A percentile compares a stretch with the other conserved stretches of the same genome.
phyloP scores from a whole-genome alignment of 2,329 filamentous ascomycete genomes.

The Ceratocystis colombiana region DNA sequence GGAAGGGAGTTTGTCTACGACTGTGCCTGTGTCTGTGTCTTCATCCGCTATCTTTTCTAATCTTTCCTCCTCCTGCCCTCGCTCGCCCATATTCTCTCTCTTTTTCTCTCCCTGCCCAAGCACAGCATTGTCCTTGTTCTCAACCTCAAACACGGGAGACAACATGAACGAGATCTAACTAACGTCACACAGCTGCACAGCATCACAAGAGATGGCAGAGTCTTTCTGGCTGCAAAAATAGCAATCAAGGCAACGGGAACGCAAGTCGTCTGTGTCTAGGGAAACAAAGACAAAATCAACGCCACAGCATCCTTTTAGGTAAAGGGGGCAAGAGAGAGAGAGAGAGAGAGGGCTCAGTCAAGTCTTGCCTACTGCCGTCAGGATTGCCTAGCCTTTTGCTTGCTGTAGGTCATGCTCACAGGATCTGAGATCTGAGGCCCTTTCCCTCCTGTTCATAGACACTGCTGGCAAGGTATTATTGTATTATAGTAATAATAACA shows the following conservation, averaged over 20 bases:
- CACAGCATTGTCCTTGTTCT: constrained; percentile 14
- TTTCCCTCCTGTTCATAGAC: not conserved
- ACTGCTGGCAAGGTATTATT: not conserved
- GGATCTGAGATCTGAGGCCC: too few relatives aligned
- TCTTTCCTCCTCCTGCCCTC: not conserved
- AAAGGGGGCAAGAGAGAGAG: not conserved
- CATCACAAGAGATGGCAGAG: not conserved
- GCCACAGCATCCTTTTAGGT: constrained; percentile 9
- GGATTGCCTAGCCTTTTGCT: not conserved
- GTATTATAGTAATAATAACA: not conserved
- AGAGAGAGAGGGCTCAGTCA: not conserved
- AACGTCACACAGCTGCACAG: constrained; percentile 21
- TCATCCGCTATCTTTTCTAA: not conserved
- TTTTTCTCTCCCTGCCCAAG: not conserved
- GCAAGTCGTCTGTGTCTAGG: not conserved
- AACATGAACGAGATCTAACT: constrained; percentile 24
- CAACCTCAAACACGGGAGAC: constrained; percentile 25
- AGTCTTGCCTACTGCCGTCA: not conserved
- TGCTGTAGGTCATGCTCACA: too few relatives aligned
- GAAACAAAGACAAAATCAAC: constrained; percentile 13
- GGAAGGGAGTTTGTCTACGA: too few relatives aligned
- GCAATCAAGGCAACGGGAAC: constrained; percentile 5
- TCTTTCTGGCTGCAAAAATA: not conserved
- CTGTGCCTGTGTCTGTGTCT: not conserved
- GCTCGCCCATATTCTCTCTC: not conserved